Conservation (phyloP, 352 stramenopile species). For the Stramenopiles sp. region DNA sequence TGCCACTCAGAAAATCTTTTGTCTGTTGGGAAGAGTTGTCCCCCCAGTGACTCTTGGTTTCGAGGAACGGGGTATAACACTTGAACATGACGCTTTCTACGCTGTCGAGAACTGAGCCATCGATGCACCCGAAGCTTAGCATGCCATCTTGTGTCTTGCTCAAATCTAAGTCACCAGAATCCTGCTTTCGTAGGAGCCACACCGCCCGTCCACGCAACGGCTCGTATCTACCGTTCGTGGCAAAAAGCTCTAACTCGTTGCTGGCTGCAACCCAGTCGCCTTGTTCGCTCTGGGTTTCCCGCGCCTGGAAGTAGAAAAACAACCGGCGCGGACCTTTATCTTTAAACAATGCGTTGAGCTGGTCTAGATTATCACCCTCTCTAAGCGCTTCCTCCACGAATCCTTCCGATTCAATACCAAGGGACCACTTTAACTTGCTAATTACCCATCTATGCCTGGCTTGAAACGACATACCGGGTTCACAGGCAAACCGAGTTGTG, state of each 20-base stretch:
- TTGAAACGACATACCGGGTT: too few species aligned
- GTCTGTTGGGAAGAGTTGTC: constrained; percentile 17
- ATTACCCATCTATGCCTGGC: constrained; percentile 55
- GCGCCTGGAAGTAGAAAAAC: constrained; percentile 49
- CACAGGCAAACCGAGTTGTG: too few species aligned
- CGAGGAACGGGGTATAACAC: too few species aligned
- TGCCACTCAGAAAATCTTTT: constrained; percentile 53
- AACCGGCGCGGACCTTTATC: constrained; percentile 39
- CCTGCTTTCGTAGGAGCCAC: constrained; percentile 35
- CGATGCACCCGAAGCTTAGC: too few species aligned
- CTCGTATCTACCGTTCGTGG: constrained; percentile 48
- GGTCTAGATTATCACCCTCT: constrained; percentile 50
- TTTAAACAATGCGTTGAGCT: constrained; percentile 43
- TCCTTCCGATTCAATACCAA: constrained; percentile 45
- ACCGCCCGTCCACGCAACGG: constrained; percentile 39
- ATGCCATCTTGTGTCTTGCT: too few species aligned
- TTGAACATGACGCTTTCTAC: too few species aligned
- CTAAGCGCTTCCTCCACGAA: constrained; percentile 52
- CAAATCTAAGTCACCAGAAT: background rate
- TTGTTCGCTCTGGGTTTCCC: constrained; percentile 19
- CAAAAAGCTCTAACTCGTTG: constrained; percentile 40
- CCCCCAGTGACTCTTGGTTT: too few species aligned
- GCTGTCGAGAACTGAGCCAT: too few species aligned
- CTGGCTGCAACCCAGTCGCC: background rate
- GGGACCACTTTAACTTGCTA: constrained; percentile 42